Percentiles rank a stretch among this genome's conserved stretches.
These are phyloP conservation scores for Agrocybe chaxingu DNA, from an alignment of 768 basidiomycete species.

Conservation along the genomic window DNA sequence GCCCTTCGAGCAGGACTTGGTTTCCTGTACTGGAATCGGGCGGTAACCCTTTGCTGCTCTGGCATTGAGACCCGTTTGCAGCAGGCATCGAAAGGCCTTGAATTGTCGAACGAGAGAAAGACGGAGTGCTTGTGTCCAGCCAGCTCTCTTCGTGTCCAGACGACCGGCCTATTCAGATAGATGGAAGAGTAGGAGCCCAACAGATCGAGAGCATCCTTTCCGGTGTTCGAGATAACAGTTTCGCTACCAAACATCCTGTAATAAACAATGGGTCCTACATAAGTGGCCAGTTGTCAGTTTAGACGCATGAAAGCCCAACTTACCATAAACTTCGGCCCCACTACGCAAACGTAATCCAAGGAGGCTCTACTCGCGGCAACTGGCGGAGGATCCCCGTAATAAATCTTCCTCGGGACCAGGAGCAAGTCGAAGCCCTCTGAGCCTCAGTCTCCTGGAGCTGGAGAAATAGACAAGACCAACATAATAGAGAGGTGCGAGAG, in stretches of 20 bases:
- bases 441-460: neutral
- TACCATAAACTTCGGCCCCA: slow-evolving; percentile 19
- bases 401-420: slow-evolving; percentile 22
- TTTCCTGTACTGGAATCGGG: slow-evolving; percentile 27
- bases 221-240: slow-evolving; percentile 45
- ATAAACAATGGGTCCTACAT: slow-evolving; percentile 38
- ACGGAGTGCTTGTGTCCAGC: slow-evolving; percentile 26
- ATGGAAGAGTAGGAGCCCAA: slow-evolving; percentile 44
- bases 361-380: slow-evolving; percentile 9
- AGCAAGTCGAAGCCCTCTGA: slow-evolving; percentile 16
- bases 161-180: slow-evolving; percentile 45
- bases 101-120: slow-evolving; percentile 28
- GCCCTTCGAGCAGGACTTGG: slow-evolving; percentile 23
- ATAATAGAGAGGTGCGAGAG: neutral
- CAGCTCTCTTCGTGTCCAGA: slow-evolving; percentile 29
- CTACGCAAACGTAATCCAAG: slow-evolving; percentile 15
- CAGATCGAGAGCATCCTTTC: slow-evolving; percentile 38
- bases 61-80: slow-evolving; percentile 34
- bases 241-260: slow-evolving; percentile 31
- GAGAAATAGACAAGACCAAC: slow-evolving; percentile 4
- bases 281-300: neutral
- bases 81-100: slow-evolving; percentile 31
- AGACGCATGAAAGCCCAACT: neutral
- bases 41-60: slow-evolving; percentile 30
- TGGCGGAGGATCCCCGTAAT: slow-evolving; percentile 24